Evolutionary conservation across 768 basidiomycete genomes (phyloP), one percentile per base, ranked within the genome.

Genomic region (Tylopilus sp.): DNA sequence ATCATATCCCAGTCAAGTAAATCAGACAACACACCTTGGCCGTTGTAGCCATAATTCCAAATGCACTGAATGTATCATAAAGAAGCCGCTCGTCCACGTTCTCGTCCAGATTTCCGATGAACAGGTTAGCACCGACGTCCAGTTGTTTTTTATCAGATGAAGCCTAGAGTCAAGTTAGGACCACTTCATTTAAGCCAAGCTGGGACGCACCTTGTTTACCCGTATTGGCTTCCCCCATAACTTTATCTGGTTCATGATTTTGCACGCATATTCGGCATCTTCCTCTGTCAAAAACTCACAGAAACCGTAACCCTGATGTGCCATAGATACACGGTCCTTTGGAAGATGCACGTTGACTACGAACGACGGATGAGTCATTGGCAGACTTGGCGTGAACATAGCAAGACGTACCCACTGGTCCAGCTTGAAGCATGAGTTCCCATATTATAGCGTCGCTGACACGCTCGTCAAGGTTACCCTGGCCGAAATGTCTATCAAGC

Each of bases 241-340:
- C 73, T 99, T 99, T 69, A 99, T 98, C 79, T 98, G 96, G 70
- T 99, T 99, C 96, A 98, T 98, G 63, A 98, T 98, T 80, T 98
- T 97, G 81, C 96, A 98, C 53, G 94, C 96, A 72, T 99, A 99
- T 73, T 99, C 97, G 57, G 97, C 94, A 74, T 98, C 97, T 71
- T 97, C 95, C 76, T 98, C 95, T 34, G 94, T 94, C 72, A 96
- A 76, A 72, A 99, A 98, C 78, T 99, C 97, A 81, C 96, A 98
- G 76, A 99, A 99, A 36, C 97, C 97, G 74, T 98, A 99, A 43
- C 97, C 97, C 74, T 99, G 97, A 69, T 98, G 97, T 1, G 91
- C 81, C 91, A 95, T 96, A 13, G 94, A 97, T 52, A 99, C 92
- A 61, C 97, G 86, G 73, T 99, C 97, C 75, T 98, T 99, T 14